Conservation (phyloP, 2,329 filamentous ascomycete genomes). For the Nothopassalora personata region DNA sequence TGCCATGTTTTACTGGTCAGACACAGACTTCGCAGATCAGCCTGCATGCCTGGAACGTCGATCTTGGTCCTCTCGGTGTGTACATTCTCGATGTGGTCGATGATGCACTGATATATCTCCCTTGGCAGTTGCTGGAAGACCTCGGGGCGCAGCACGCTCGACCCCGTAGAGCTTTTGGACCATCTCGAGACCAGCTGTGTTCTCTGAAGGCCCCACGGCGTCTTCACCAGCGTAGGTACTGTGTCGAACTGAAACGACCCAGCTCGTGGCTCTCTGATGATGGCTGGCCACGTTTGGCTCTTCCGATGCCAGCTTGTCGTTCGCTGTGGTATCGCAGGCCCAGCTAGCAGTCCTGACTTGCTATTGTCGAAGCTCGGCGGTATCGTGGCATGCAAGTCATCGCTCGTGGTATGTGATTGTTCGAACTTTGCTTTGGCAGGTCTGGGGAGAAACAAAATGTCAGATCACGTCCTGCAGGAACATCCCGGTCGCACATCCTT, state of each 20-base stretch:
- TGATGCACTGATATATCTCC: constrained; percentile 52
- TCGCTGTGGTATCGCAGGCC: constrained; percentile 15
- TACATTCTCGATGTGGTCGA: constrained; percentile 46
- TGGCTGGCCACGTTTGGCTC: constrained; percentile 18
- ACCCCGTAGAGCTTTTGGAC: constrained; percentile 12
- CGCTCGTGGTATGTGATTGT: constrained; percentile 24
- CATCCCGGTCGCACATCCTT: neutral
- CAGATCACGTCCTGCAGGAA: neutral
- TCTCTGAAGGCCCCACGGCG: constrained; percentile 37
- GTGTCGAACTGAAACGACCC: constrained; percentile 12
- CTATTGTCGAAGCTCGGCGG: neutral
- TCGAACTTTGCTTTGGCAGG: constrained; percentile 21
- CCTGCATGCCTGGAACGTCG: constrained; percentile 51
- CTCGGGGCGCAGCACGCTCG: constrained; percentile 24
- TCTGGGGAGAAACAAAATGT: constrained; percentile 8
- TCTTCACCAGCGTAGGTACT: constrained; percentile 27
- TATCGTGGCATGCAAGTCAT: constrained; percentile 6
- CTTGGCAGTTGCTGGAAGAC: constrained; percentile 46
- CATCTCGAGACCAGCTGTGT: constrained; percentile 13
- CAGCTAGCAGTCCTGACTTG: neutral
- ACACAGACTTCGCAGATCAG: constrained; percentile 50
- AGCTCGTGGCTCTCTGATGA: constrained; percentile 1
- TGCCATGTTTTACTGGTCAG: constrained; percentile 55
- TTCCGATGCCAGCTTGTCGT: constrained; percentile 14
- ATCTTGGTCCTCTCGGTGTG: constrained; percentile 35